phyloP scores from a whole-genome alignment of 2,329 filamentous ascomycete species.

The Remersonia thermophila region DNA sequence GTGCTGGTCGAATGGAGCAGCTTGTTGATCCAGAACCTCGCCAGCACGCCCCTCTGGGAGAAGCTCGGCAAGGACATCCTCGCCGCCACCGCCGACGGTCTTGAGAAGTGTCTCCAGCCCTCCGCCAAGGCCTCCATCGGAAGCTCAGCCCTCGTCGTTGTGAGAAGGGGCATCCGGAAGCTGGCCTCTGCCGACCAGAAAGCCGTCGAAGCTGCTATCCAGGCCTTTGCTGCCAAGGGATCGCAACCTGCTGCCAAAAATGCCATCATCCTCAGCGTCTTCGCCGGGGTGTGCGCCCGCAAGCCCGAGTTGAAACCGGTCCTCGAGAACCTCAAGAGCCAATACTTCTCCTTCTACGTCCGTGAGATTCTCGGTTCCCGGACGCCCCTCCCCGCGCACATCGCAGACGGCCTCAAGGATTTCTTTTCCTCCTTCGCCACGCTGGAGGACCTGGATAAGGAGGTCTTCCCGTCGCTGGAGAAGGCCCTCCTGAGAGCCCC shows the following conservation, averaged over 20 bases:
- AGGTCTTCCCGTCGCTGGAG: conserved; percentile 71
- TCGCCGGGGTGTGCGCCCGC: conserved; percentile 76
- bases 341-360: conserved; percentile 71
- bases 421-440: conserved; percentile 71
- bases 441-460: conserved; percentile 59
- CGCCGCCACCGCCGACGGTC: conserved; percentile 53
- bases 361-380: conserved; percentile 78
- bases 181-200: conserved; percentile 51
- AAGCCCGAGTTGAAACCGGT: conserved; percentile 49
- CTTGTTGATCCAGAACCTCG: conserved; percentile 60
- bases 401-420: conserved; percentile 62
- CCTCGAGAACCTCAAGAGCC: conserved; percentile 53
- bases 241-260: conserved; percentile 54
- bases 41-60: conserved; percentile 49
- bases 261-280: conserved; percentile 66
- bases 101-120: conserved; percentile 67
- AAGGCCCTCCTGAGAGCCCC: conserved; percentile 82
- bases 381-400: conserved; percentile 54
- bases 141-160: conserved; percentile 63
- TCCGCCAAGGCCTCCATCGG: conserved; percentile 51
- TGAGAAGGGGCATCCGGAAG: conserved; percentile 66
- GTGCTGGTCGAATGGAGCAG: conserved; percentile 86
- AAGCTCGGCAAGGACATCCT: conserved; percentile 54
- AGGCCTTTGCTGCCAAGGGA: conserved; percentile 56
- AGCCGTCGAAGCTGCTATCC: conserved; percentile 50